These are phyloP conservation scores for Porphyrellus cyaneotinctus DNA, from an alignment of 768 basidiomycete genomes.

Conservation along the genomic window DNA sequence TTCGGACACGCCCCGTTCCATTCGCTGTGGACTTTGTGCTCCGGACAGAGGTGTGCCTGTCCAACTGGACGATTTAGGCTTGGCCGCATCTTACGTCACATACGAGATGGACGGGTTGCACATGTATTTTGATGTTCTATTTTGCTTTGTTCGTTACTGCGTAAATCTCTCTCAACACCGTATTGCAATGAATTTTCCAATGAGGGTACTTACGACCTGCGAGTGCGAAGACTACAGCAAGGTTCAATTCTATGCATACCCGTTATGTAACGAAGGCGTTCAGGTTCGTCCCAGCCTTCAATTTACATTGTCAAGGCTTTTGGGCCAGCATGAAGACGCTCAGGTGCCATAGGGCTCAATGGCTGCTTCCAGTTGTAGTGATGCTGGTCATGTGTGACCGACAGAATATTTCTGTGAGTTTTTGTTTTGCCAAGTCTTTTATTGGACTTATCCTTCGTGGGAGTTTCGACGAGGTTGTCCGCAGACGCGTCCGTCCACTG, in stretches of 20 bases:
- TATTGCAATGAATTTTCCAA: too few relatives aligned
- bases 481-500: constrained; percentile 26
- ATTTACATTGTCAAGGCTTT: too few relatives aligned
- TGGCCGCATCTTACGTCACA: not conserved
- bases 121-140: not conserved
- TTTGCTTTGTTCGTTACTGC: too few relatives aligned
- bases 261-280: not conserved
- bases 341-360: not conserved
- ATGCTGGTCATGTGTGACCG: too few relatives aligned
- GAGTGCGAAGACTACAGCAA: too few relatives aligned
- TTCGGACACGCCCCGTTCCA: constrained; percentile 52
- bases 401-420: not conserved
- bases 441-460: constrained; percentile 18
- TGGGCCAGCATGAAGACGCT: too few relatives aligned
- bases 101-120: too few relatives aligned
- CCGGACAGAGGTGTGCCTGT: constrained; percentile 21
- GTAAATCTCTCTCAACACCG: too few relatives aligned
- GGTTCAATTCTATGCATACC: not conserved
- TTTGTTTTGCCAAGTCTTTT: constrained; percentile 8
- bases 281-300: not conserved
- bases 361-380: too few relatives aligned
- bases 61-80: constrained; percentile 16
- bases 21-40: constrained; percentile 56
- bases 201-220: not conserved
- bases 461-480: constrained; percentile 11